Conservation (phyloP, 2,329 filamentous ascomycete species). For the Fusarium metavorans region DNA sequence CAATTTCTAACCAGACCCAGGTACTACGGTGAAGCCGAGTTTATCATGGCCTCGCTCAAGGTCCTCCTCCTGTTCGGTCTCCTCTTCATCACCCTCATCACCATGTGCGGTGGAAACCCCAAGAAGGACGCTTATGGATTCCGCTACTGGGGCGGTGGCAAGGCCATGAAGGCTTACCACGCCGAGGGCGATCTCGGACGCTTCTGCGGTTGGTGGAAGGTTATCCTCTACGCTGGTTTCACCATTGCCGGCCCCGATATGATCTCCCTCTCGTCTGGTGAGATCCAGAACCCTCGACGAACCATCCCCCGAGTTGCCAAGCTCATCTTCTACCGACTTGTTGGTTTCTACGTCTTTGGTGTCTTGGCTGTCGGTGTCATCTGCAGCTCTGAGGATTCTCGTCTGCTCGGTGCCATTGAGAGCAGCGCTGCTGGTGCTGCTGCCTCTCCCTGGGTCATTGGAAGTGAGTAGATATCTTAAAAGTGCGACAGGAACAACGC, state of each 20-base stretch:
- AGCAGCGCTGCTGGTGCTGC: slow-evolving; percentile 67
- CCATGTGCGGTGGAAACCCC: slow-evolving; percentile 77
- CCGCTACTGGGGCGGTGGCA: slow-evolving; percentile 61
- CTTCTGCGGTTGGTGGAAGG: slow-evolving; percentile 68
- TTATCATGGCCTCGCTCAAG: slow-evolving; percentile 68
- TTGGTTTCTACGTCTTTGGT: slow-evolving; percentile 77
- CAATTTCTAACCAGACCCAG: slow-evolving; percentile 19
- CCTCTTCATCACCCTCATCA: slow-evolving; percentile 73
- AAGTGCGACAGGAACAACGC: not conserved
- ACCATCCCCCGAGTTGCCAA: slow-evolving; percentile 78
- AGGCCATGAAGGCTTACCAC: slow-evolving; percentile 51
- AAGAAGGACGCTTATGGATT: slow-evolving; percentile 73
- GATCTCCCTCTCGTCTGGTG: slow-evolving; percentile 66
- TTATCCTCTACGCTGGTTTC: slow-evolving; percentile 76
- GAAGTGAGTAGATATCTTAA: slow-evolving; percentile 19
- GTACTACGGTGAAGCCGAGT: slow-evolving; percentile 58
- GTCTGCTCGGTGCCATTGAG: slow-evolving; percentile 56
- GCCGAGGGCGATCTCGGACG: slow-evolving; percentile 65
- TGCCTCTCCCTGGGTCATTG: slow-evolving; percentile 72
- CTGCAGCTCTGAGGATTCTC: slow-evolving; percentile 61
- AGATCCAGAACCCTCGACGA: slow-evolving; percentile 73
- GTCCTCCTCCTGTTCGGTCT: slow-evolving; percentile 65
- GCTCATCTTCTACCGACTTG: slow-evolving; percentile 79
- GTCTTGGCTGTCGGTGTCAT: slow-evolving; percentile 68
- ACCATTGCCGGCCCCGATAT: slow-evolving; percentile 77